phyloP scores from a whole-genome alignment of 805 yeast genomes.

The Pichia heedii region DNA sequence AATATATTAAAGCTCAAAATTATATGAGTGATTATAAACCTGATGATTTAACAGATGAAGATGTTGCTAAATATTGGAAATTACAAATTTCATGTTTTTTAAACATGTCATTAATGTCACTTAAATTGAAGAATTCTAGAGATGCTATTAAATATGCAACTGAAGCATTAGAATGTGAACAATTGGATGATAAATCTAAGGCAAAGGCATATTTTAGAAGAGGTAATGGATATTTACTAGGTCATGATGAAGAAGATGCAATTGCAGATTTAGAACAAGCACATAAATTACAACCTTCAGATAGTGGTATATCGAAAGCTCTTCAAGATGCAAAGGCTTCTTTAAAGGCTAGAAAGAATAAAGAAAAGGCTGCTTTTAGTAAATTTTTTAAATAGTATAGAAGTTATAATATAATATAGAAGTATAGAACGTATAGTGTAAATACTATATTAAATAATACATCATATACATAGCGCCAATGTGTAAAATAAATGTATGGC shows the following conservation, averaged over 20 bases:
- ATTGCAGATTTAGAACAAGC: slow-evolving; percentile 60
- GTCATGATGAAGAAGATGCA: slow-evolving; percentile 66
- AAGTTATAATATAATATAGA: too few species aligned
- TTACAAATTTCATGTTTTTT: slow-evolving; percentile 57
- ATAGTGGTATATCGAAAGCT: slow-evolving; percentile 61
- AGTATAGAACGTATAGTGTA: too few species aligned
- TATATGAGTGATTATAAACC: slow-evolving; percentile 71
- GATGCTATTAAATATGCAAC: slow-evolving; percentile 52
- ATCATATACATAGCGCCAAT: too few species aligned
- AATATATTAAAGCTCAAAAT: slow-evolving; percentile 64
- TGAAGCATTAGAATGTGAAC: slow-evolving; percentile 55
- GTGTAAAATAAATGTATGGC: too few species aligned
- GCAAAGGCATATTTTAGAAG: slow-evolving; percentile 86
- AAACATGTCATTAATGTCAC: slow-evolving; percentile 66
- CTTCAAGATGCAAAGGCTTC: slow-evolving; percentile 47
- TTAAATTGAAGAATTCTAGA: slow-evolving; percentile 50
- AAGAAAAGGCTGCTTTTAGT: slow-evolving; percentile 66
- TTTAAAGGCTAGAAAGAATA: slow-evolving; percentile 47
- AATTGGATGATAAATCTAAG: slow-evolving; percentile 52
- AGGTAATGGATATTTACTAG: slow-evolving; percentile 59
- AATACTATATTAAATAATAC: too few species aligned
- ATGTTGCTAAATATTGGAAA: slow-evolving; percentile 38
- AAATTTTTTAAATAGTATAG: slow-evolving; percentile 43
- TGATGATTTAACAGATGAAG: slow-evolving; percentile 50
- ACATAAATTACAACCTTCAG: slow-evolving; percentile 52